Evolutionary conservation across 345 rosid species (phyloP).

Genomic region (Linum tenue): DNA sequence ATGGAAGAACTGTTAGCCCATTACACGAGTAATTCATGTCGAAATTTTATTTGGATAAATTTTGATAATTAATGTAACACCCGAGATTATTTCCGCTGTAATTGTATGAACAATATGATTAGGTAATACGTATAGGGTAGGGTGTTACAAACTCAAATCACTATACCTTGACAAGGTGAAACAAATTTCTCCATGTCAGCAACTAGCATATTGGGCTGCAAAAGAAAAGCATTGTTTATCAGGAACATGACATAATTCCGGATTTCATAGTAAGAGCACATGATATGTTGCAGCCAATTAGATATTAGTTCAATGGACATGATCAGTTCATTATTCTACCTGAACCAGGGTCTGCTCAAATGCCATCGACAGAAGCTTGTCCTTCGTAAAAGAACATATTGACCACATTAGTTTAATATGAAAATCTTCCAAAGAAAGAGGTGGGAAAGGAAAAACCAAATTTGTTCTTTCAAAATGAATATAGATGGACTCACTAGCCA

Average conservation of each 20-base stretch:
- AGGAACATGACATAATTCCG: not conserved
- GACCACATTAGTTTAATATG: slow-evolving; percentile 3
- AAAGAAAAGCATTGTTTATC: slow-evolving; percentile 3
- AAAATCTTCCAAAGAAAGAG: not conserved
- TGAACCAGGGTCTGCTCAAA: slow-evolving; percentile 68
- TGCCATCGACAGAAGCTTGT: slow-evolving; percentile 74
- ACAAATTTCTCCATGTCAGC: slow-evolving; percentile 81
- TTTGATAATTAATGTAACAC: too few relatives aligned
- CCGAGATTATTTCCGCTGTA: too few relatives aligned
- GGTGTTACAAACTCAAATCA: too few relatives aligned
- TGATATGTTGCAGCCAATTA: too few relatives aligned
- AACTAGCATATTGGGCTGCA: slow-evolving; percentile 97
- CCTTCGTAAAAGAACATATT: slow-evolving; percentile 40
- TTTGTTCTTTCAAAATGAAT: slow-evolving; percentile 5
- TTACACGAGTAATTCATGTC: too few relatives aligned
- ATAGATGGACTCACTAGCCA: slow-evolving; percentile 67
- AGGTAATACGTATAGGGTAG: too few relatives aligned
- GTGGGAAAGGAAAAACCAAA: slow-evolving; percentile 6
- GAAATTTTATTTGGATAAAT: too few relatives aligned
- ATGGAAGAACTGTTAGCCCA: too few relatives aligned
- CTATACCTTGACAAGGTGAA: slow-evolving; percentile 45
- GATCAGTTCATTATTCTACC: slow-evolving; percentile 14
- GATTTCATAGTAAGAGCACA: not conserved
- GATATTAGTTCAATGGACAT: not conserved
- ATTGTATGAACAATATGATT: too few relatives aligned